A percentile compares a stretch with the other conserved stretches of the same genome.
Conservation (phyloP, 495 filamentous ascomycete species). For the Neurospora africana region DNA sequence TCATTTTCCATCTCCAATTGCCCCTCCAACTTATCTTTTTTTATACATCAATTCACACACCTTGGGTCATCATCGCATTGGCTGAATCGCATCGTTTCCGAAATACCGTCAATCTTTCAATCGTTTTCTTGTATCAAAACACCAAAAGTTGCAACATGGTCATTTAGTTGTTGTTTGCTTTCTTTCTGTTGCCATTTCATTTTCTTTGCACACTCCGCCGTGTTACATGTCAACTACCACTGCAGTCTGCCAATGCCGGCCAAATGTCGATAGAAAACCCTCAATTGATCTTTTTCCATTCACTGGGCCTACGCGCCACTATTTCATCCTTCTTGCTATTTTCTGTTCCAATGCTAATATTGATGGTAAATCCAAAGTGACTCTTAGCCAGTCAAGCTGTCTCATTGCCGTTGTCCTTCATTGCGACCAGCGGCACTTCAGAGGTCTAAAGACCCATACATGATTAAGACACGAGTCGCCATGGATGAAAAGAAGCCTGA, state of each 20-base stretch:
- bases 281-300: not conserved
- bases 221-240: not conserved
- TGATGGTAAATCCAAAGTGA: conserved; percentile 11
- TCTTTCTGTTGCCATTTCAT: not conserved
- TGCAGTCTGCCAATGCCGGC: not conserved
- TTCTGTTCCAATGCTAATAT: conserved; percentile 8
- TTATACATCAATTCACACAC: not conserved
- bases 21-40: not conserved
- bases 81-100: not conserved
- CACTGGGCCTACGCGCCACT: not conserved
- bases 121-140: not conserved
- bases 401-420: not conserved
- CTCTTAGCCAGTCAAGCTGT: not conserved
- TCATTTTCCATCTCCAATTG: not conserved
- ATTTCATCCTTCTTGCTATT: not conserved
- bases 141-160: not conserved
- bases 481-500: conserved; percentile 19
- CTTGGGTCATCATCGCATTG: not conserved
- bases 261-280: not conserved
- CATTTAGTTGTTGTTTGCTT: not conserved
- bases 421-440: not conserved
- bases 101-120: not conserved
- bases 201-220: not conserved
- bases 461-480: not conserved
- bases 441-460: not conserved